Evolutionary conservation across 179 eudicot genomes (phyloP), one percentile per base, ranked within the genome.

Genomic region (Vitellaria paradoxa): DNA sequence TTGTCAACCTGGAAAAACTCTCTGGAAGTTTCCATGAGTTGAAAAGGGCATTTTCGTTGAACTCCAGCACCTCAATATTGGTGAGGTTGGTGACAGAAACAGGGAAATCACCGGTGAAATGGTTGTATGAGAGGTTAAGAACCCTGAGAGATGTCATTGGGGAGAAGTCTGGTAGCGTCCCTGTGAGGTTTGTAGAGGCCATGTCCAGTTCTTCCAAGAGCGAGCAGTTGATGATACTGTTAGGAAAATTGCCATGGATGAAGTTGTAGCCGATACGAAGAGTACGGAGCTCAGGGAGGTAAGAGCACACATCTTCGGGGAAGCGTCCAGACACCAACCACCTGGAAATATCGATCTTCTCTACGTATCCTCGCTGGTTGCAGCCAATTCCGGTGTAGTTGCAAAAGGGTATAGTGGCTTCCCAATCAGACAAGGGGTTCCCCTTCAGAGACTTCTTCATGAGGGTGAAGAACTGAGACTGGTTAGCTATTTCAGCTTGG

Each of bases 31-130:
- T 75, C 97, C 99, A 91, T 7, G 20, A 9, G 62, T 91, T 82
- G 23, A 95, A 87, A 5, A 79, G 81, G 2, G 2, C 49, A 42
- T 93, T 93, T 82, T 91, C 97, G 49, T 93, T 90, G 86, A 95
- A 89, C 77, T 88, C 86, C 46, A 95, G 76, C 11, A 55, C 64
- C 83, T 89, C 94, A 15, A 95, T 89, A 68, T 82, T 82, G 73
- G 92, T 87, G 75, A 95, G 87, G 76, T 88, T 90, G 73, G 87
- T 84, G 72, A 91, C 78, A 18, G 97, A 93, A 74, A 93, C 55
- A 18, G 99, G 99, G 72, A 95, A 95, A 65, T 89, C 84, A 7
- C 99, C 99, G 6, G 79, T 74, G 65, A 95, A 90, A 2, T 1
- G n/a, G 71, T 93, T 93, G 81, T 78, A 84, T 5, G 97, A 91